These are phyloP conservation scores for Acanthochlamys bracteata DNA, from an alignment of 106 monocot genomes.

Conservation along the genomic window DNA sequence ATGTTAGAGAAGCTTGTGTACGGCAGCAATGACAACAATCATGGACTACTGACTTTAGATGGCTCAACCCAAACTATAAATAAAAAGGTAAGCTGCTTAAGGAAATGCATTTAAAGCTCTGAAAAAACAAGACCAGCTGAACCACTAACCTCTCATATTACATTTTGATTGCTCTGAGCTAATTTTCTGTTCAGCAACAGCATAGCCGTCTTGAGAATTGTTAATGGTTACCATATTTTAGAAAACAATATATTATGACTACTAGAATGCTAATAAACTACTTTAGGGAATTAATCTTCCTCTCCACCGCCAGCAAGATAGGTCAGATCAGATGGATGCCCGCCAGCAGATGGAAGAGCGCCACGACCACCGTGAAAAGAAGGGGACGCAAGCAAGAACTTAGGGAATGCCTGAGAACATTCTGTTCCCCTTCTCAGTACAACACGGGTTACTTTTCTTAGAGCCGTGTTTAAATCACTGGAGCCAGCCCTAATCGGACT, in stretches of 20 bases:
- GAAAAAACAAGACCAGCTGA: neutral
- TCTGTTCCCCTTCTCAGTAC: conserved; percentile 51
- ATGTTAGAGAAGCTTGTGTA: too few species aligned
- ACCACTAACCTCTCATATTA: neutral
- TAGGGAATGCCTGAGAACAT: conserved; percentile 54
- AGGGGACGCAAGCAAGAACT: conserved; percentile 78
- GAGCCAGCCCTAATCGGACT: conserved; percentile 79
- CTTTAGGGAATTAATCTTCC: conserved; percentile 20
- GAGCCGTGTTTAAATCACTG: conserved; percentile 58
- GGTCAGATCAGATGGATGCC: conserved; percentile 85
- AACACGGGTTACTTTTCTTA: conserved; percentile 40
- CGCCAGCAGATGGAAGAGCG: conserved; percentile 86
- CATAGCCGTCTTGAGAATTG: conserved; percentile 30
- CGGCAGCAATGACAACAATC: too few species aligned
- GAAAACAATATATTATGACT: neutral
- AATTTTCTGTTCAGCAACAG: conserved; percentile 24
- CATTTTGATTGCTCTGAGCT: conserved; percentile 21
- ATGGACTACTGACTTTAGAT: too few species aligned
- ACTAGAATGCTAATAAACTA: conserved; percentile 3
- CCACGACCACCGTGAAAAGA: conserved; percentile 89
- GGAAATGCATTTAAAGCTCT: neutral
- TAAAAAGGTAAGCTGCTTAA: neutral
- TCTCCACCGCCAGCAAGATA: conserved; percentile 73
- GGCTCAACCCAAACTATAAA: too few species aligned
- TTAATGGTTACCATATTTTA: conserved; percentile 45